Evolutionary conservation across 2,329 filamentous ascomycete species (phyloP), one percentile per base, ranked within the genome.

Genomic region (Hypoxylon sp.): DNA sequence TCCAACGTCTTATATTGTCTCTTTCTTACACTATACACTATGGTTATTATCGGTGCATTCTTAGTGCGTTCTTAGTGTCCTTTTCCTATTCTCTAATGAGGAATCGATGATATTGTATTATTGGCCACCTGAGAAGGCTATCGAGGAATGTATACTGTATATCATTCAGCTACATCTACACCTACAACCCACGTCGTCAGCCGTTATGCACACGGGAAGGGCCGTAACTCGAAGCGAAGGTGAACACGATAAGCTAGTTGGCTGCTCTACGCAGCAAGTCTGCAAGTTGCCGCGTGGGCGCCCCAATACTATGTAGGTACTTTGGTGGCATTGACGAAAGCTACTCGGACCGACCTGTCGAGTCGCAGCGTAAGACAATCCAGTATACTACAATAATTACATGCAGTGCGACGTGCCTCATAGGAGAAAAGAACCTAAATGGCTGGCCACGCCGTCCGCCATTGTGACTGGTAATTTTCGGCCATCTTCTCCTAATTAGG

Each of bases 341-440:
- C 43, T 51, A 66, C 65, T 70, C 68, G 68, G 68, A 17, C 68
- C 68, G 68, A 70, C 51, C 62, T 70, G 46, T 59, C 63, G 63
- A 70, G 38, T 70, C 34, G 63, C 53, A 59, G 45, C 30, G 48
- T 28, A 58, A 52, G 50, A 65, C 23, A 55, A 17, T 23, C 21
- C 28, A 60, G 45, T 56, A 56, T 58, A 58, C 56, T 51, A 46
- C 32, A 65, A 65, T 56, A 55, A 61, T 60, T 51, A 50, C 25
- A 68, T 68, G 68, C 63, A 49, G 68, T 70, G 60, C 52, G 41
- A 70, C 68, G 38, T 66, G 49, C 57, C 56, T 55, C 45, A 52
- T 34, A 56, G 48, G 30, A 61, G 62, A 48, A 36, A 65, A 41
- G 25, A 9, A 60, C 28, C 23, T 61, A 6, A 58, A 36, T 59